phyloP scores from a whole-genome alignment of 495 filamentous ascomycete genomes.

The Copromyces sp. region DNA sequence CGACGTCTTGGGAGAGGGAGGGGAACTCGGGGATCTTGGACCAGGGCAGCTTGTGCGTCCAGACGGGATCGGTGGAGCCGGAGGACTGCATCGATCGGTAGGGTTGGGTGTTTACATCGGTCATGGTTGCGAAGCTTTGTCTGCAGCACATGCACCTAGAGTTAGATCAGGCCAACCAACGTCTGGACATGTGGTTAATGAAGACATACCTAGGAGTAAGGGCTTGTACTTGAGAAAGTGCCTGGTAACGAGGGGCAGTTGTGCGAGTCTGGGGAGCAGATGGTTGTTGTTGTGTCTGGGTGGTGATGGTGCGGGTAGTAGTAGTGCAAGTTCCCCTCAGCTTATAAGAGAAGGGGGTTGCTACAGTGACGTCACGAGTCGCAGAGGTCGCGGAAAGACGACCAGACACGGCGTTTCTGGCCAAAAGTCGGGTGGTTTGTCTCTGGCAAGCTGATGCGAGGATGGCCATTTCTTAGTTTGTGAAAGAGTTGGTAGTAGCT shows the following conservation, averaged over 20 bases:
- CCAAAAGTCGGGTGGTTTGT: not conserved
- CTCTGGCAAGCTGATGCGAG: not conserved
- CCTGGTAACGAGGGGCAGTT: not conserved
- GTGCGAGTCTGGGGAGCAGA: not conserved
- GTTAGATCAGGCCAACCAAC: not conserved
- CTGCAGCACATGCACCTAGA: not conserved
- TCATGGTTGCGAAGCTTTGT: not conserved
- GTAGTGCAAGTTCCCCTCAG: not conserved
- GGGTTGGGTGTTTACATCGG: not conserved
- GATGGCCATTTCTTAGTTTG: not conserved
- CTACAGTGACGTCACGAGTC: not conserved
- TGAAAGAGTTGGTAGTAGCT: not conserved
- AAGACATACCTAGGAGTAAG: not conserved
- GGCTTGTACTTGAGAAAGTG: not conserved
- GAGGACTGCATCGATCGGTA: slow-evolving; percentile 38
- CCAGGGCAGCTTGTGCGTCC: slow-evolving; percentile 42
- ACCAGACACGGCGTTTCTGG: not conserved
- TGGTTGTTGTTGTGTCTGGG: not conserved
- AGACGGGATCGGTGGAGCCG: slow-evolving; percentile 40
- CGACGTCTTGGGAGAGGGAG: slow-evolving; percentile 23
- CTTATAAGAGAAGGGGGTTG: not conserved
- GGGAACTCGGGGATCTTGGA: slow-evolving; percentile 35
- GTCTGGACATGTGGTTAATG: too few species aligned
- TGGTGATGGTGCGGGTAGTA: not conserved
- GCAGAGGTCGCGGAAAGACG: not conserved